Evolutionary conservation across 2,329 filamentous ascomycete genomes (phyloP).

Genomic region (Colletotrichum lupini): DNA sequence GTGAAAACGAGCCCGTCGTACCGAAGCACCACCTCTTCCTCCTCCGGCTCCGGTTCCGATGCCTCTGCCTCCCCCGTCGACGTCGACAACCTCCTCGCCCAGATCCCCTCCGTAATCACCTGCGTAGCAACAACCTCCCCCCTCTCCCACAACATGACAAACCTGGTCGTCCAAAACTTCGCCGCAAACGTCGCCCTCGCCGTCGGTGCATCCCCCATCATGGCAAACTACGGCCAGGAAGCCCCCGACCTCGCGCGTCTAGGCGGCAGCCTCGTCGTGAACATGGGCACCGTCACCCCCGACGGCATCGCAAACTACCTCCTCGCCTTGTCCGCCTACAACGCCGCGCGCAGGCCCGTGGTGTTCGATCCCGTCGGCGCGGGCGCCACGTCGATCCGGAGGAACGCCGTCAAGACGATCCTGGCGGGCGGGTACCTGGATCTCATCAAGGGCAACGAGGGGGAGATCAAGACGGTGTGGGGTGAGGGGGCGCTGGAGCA

Average conservation of each 20-base stretch:
- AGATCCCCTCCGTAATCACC: conserved; percentile 61
- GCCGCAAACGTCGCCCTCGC: conserved; percentile 90
- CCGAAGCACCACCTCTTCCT: conserved; percentile 19
- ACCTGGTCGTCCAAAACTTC: conserved; percentile 94
- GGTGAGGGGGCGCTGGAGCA: conserved; percentile 60
- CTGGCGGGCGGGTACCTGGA: conserved; percentile 81
- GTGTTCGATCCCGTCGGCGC: conserved; percentile 88
- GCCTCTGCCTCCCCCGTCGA: conserved; percentile 2
- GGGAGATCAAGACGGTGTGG: conserved; percentile 81
- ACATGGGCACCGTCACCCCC: conserved; percentile 92
- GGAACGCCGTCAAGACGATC: conserved; percentile 76
- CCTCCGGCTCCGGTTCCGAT: background rate
- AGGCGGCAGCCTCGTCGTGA: conserved; percentile 84
- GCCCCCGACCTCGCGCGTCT: conserved; percentile 82
- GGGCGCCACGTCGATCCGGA: conserved; percentile 62
- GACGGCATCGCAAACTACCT: conserved; percentile 78
- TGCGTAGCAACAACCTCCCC: conserved; percentile 73
- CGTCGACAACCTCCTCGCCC: conserved; percentile 40
- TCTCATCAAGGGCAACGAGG: conserved; percentile 94
- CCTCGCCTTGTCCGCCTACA: conserved; percentile 84
- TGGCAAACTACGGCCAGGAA: conserved; percentile 89
- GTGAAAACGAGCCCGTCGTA: conserved; percentile 57
- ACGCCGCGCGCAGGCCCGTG: conserved; percentile 77
- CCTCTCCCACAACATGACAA: conserved; percentile 96
- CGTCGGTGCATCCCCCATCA: conserved; percentile 90